Percentiles rank a stretch among this genome's conserved stretches.
phyloP scores from a whole-genome alignment of 2,329 filamentous ascomycete species.

The Ophiocordyceps camponoti-floridani region DNA sequence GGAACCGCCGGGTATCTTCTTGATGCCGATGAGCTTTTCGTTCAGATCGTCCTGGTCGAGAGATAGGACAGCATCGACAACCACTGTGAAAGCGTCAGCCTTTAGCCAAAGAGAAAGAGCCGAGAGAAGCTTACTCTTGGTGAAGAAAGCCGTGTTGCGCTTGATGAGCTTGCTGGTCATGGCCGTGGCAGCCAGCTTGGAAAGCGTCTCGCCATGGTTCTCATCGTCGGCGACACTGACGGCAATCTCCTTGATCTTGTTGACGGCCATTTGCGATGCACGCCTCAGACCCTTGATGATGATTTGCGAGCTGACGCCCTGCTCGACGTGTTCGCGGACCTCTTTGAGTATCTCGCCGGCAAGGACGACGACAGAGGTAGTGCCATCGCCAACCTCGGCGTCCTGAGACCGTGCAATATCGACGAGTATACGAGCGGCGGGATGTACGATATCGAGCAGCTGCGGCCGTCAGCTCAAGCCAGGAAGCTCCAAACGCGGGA shows the following conservation, averaged over 20 bases:
- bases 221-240: constrained; percentile 58
- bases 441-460: constrained; percentile 97
- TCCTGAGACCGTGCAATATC: constrained; percentile 98
- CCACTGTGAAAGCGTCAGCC: constrained; percentile 42
- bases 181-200: constrained; percentile 80
- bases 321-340: constrained; percentile 87
- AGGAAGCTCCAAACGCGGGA: not conserved
- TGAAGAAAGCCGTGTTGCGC: constrained; percentile 92
- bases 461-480: constrained; percentile 14
- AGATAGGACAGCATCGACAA: constrained; percentile 88
- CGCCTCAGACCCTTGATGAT: constrained; percentile 92
- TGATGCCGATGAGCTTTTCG: constrained; percentile 93
- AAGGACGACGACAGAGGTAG: constrained; percentile 89
- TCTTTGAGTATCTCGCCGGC: constrained; percentile 98
- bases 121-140: constrained; percentile 49
- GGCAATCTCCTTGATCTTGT: constrained; percentile 97
- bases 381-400: constrained; percentile 95
- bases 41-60: constrained; percentile 95
- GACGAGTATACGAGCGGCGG: constrained; percentile 88
- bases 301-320: constrained; percentile 90
- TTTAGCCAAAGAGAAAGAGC: not conserved
- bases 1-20: constrained; percentile 93
- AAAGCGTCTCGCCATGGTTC: constrained; percentile 72
- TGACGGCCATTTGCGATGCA: constrained; percentile 79
- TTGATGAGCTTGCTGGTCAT: constrained; percentile 99